Base-by-base conservation (phyloP, 2,329 filamentous ascomycete species). In the Plenodomus biglobosus region DNA sequence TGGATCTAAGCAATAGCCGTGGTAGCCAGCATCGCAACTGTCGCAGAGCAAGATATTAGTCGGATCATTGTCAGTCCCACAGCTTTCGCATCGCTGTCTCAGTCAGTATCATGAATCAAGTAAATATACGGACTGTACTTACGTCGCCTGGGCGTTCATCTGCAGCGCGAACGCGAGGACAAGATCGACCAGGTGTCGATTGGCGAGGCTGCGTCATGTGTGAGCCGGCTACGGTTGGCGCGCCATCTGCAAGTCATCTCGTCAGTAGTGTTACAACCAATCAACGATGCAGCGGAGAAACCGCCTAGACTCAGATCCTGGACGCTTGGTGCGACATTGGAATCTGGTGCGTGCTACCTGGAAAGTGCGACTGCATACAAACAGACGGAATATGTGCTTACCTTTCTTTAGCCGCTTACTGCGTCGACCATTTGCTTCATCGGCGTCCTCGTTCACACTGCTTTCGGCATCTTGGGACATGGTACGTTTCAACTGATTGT, bases 201-300 rank as follows among this genome's bases (percentile, higher is more conserved):
- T 92, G 90, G 44, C 92, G 88, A 66, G 95, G 91, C 64, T 92
- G 84, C 52, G 90, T 94, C 91, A 97, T 97, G 74, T 97, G 91
- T 43, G 92, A 97, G 45, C 94, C 94, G 56, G 91, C 91, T 59
- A 99, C 90, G 27, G 90, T 96, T 37, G 92, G 90, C 30, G 80
- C 77, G 37, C 73, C 74, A 68, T 83, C 78, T 74, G 61, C 72
- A 75, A 58, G 55, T 44, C 38, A 48, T 45, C 19, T 38, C 38
- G 56, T 63, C 65, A 67, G 67, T 58, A 54, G 3, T 16, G 52
- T 40, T 35, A 40, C 45, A 47, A 20, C 57, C 64, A 65, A 64
- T 64, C 42, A 53, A 42, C 46, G 32, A 22, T 43, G 38, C 40
- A 46, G 44, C 55, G 35, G 40, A 43, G 53, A 47, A 34, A 42